Evolutionary conservation across 495 filamentous ascomycete genomes (phyloP), one percentile per base, ranked within the genome.

Genomic region (Xanthoparmelia taractica): DNA sequence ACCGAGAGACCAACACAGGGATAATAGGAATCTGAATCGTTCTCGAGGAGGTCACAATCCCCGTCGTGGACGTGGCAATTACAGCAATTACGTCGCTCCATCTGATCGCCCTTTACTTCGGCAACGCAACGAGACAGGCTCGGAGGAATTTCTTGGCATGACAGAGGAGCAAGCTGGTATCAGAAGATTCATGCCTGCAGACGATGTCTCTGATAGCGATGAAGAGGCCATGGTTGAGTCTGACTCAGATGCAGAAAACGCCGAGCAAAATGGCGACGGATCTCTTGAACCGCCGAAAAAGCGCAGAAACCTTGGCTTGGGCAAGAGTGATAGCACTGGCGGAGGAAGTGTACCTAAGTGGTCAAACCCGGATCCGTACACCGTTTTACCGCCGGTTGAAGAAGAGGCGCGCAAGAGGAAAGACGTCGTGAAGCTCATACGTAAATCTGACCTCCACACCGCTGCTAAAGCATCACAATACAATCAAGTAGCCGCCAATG

Each of bases 301-400:
- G 59, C 77, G 73, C 61, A 85, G 84, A 48, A 78, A 76, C 1
- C 63, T 75, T 25, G 82, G 83, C 59, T 67, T 77, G n/a, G 72
- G 52, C 23, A n/a, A 70, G 0, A 76, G 82, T n/a, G 64, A 74
- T 17, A 68, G 71, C 17, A 66, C 50, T 13, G 74, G 79, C 33
- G 79, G 78, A 52, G 67, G 78, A 65, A 73, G 69, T 65, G 62
- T 73, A 4, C 91, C 91, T 0, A 88, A 86, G 72, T 97, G 92
- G 92, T 96, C 90, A 1, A 97, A 97, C 68, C 91, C 92, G 6
- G 92, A 97, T 73, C 90, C 91, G 0, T 97, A 96, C 74, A 94
- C 89, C 5, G 86, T 79, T 4, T 76, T 94, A 11, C 92, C 92
- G 8, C 89, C 90, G 10, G 80, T 84, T 0, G 86, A 88, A 67